Conservation (phyloP, 805 yeast genomes). For the Millerozyma miso region DNA sequence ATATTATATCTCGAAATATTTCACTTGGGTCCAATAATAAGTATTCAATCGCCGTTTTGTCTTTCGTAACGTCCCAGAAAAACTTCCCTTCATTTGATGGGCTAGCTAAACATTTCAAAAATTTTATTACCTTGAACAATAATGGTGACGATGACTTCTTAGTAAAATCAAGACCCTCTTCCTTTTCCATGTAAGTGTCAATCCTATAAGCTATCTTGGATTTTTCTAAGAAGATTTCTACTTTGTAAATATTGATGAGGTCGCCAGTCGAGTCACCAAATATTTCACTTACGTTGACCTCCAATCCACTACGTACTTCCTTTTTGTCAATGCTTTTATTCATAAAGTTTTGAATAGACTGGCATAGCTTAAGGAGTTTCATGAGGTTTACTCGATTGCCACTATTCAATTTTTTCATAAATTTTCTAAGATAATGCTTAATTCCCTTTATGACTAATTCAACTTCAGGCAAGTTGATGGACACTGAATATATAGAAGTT, state of each 20-base stretch:
- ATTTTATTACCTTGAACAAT: slow-evolving; percentile 61
- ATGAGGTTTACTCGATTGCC: slow-evolving; percentile 67
- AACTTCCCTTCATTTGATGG: slow-evolving; percentile 78
- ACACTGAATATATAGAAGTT: slow-evolving; percentile 60
- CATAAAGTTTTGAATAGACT: slow-evolving; percentile 48
- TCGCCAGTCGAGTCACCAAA: slow-evolving; percentile 63
- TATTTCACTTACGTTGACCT: slow-evolving; percentile 48
- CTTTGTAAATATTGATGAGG: slow-evolving; percentile 60
- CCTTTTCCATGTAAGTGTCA: slow-evolving; percentile 57
- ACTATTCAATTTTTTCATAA: slow-evolving; percentile 60
- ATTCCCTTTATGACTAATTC: slow-evolving; percentile 43
- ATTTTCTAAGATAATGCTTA: slow-evolving; percentile 52
- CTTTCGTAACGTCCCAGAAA: slow-evolving; percentile 50
- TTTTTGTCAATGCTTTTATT: slow-evolving; percentile 15
- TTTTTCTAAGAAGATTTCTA: slow-evolving; percentile 57
- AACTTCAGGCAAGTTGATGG: slow-evolving; percentile 50
- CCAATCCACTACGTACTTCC: slow-evolving; percentile 47
- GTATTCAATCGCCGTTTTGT: slow-evolving; percentile 48
- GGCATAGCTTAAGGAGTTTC: slow-evolving; percentile 58
- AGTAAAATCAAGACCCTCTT: slow-evolving; percentile 7
- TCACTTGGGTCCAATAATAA: slow-evolving; percentile 77
- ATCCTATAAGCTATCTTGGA: slow-evolving; percentile 83
- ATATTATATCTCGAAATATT: slow-evolving; percentile 61
- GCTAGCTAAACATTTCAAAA: slow-evolving; percentile 60
- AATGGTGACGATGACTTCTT: slow-evolving; percentile 45